Base-by-base conservation (phyloP, 2,329 filamentous ascomycete genomes). In the Nothophaeocryptopus gaeumannii region DNA sequence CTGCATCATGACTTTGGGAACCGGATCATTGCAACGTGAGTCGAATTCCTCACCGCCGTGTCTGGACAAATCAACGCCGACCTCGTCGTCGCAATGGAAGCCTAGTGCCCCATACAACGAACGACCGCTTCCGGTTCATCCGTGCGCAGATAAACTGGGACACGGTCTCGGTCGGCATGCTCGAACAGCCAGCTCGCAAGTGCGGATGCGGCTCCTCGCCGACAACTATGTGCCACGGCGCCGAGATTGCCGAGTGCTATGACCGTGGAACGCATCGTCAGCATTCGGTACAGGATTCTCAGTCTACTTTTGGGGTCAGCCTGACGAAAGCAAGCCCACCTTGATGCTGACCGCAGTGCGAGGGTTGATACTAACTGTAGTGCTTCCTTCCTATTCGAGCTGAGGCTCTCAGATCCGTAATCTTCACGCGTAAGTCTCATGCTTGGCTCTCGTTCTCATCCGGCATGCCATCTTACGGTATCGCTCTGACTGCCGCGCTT, bases 1-100 rank as follows among this genome's bases (percentile, higher is more conserved):
- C 51, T 54, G 51, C 47, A 54, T 47, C 51, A 47, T 50, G 39
- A 54, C 45, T 47, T 32, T 40, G 43, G 35, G 36, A 43, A 36
- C 43, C 47, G 44, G 39, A 45, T 46, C 46, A 35, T 36, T 47
- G 36, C 20, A 46, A 35, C 43, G 43, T 39, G 36, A 30, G 30
- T 45, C 12, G 39, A 35, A 10, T 11, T 42, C 36, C 35, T 53
- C 50, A 55, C 53, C 53, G 53, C 53, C 35, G 41, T 45, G 36
- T 36, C 14, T 39, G 38, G 16, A 37, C 38, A 43, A 39, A 46
- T 46, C 35, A 43, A 41, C 13, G 13, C 31, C 35, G 14, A 45
- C 32, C 2, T 43, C 11, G 38, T 39, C 44, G 20, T 39, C 40
- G 30, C 39, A 14, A 33, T 34, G 39, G 39, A 13, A 35, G 16